phyloP scores from a whole-genome alignment of 768 basidiomycete genomes.

The Chalciporus chontae region DNA sequence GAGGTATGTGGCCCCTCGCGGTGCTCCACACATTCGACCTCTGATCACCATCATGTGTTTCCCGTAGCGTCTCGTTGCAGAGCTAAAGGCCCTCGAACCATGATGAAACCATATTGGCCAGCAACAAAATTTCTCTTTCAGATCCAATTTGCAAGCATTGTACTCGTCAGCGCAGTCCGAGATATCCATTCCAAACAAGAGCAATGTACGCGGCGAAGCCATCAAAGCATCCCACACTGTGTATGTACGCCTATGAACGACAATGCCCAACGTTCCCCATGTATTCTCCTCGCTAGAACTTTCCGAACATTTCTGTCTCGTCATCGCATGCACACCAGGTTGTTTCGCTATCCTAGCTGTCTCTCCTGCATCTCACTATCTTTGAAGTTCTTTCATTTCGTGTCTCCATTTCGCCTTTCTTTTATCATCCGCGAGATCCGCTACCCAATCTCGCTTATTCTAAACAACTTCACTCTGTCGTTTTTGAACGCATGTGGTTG shows the following conservation, averaged over 20 bases:
- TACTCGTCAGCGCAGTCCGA: slow-evolving; percentile 23
- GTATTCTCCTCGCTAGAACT: slow-evolving; percentile 24
- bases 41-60: slow-evolving; percentile 4
- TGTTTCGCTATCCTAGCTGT: slow-evolving; percentile 28
- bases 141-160: slow-evolving; percentile 23
- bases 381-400: neutral
- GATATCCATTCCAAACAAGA: slow-evolving; percentile 20
- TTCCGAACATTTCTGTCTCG: slow-evolving; percentile 8
- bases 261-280: slow-evolving; percentile 17
- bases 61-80: slow-evolving; percentile 58
- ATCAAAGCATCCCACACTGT: slow-evolving; percentile 21
- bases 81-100: slow-evolving; percentile 51
- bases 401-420: neutral
- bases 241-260: slow-evolving; percentile 31
- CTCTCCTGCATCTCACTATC: slow-evolving; percentile 11
- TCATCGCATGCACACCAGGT: slow-evolving; percentile 21
- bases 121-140: slow-evolving; percentile 3
- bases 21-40: neutral
- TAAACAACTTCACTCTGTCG: slow-evolving; percentile 3
- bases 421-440: slow-evolving; percentile 11
- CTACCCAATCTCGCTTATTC: slow-evolving; percentile 2
- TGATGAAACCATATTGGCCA: slow-evolving; percentile 14
- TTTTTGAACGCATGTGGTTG: neutral
- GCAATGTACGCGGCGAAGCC: slow-evolving; percentile 27
- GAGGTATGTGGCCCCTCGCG: slow-evolving; percentile 40